phyloP scores from a whole-genome alignment of 495 filamentous ascomycete species.

The Aeminium ludgeri region DNA sequence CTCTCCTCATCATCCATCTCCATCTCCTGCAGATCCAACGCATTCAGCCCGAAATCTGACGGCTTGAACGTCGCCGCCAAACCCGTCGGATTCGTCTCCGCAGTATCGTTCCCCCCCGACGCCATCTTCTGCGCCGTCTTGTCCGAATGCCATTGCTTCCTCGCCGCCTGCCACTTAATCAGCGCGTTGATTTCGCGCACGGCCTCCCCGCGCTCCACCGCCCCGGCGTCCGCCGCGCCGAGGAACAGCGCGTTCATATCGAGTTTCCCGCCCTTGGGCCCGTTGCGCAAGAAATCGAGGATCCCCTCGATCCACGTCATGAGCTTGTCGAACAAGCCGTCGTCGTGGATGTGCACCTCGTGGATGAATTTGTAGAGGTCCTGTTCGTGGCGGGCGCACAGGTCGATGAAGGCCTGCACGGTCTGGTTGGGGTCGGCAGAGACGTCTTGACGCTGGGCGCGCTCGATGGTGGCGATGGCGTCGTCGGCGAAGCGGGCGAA shows the following conservation, averaged over 20 bases:
- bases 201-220: constrained; percentile 51
- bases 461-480: constrained; percentile 73
- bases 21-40: constrained; percentile 63
- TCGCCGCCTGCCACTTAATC: constrained; percentile 81
- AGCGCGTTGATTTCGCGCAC: constrained; percentile 69
- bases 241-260: constrained; percentile 89
- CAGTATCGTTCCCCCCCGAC: constrained; percentile 38
- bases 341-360: constrained; percentile 95
- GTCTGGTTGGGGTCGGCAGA: constrained; percentile 94
- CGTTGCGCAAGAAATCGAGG: constrained; percentile 76
- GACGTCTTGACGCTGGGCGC: constrained; percentile 77
- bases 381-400: constrained; percentile 84
- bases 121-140: constrained; percentile 99
- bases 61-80: constrained; percentile 13
- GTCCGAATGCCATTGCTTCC: constrained; percentile 93
- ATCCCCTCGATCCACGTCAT: constrained; percentile 99
- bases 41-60: constrained; percentile 59
- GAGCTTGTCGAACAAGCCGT: constrained; percentile 83
- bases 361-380: constrained; percentile 99
- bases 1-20: constrained; percentile 53
- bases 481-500: constrained; percentile 88
- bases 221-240: constrained; percentile 48
- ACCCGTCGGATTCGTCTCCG: too few species aligned
- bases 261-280: constrained; percentile 61
- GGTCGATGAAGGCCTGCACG: constrained; percentile 95